Base-by-base conservation (phyloP, 306 rosid genomes). In the Begonia loranthoides region DNA sequence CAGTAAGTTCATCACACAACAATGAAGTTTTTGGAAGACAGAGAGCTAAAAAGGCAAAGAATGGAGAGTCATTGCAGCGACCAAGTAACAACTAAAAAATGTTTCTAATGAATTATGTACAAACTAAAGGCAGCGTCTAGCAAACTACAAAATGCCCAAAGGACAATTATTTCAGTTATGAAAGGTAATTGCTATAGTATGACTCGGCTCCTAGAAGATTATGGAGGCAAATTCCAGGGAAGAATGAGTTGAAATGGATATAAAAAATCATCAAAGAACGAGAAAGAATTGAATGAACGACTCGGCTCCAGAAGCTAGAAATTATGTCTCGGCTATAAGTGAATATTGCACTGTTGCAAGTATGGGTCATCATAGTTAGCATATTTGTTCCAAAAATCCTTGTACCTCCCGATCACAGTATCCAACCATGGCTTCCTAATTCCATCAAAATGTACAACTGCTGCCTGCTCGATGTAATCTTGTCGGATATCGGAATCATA, bases 341-440 rank as follows among this genome's bases (percentile, higher is more conserved):
- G 96, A 50, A 92, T 70, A 71, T 92, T 92, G 87, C 99, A 92
- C 50, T 76, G 84, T 64, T 66, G 84, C 84, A 92, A 68, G 62
- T 83, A 55, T 56, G 82, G 79, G 64, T 58, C 69, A 45, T 80
- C 82, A 51, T 71, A 80, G 49, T 76, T 69, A 24, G 83, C 60
- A 65, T 65, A 66, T 69, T 71, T 81, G 68, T 61, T 77, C 99
- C 99, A 92, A 54, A 76, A 83, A 59, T 58, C 57, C 65, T 62
- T 87, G 66, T 87, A 79, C 69, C 76, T 77, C 54, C 78, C 89
- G 56, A 77, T 47, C 9, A 76, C 89, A 52, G 83, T 71, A 45
- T 92, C 99, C 68, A 83, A 54, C 99, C 99, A 92, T 3, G 99
- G 99, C 70, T 92, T 92, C 76, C 85, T 76, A 38, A 79, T 73